Base-by-base conservation (phyloP, 129 eudicot genomes). In the Helianthus tuberosus region DNA sequence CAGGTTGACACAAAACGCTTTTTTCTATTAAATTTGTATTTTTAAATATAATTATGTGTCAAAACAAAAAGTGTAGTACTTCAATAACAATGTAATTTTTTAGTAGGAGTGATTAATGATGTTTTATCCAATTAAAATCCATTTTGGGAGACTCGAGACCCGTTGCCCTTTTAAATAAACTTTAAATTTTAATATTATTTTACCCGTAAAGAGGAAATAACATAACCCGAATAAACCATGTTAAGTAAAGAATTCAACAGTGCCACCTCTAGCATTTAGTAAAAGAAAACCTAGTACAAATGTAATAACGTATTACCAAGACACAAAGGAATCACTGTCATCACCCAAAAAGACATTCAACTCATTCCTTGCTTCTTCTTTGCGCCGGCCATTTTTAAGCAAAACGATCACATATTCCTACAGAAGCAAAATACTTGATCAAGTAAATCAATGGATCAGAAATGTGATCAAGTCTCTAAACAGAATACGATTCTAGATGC, bases 341-440 rank as follows among this genome's bases (percentile, higher is more conserved):
- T 94, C 98, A 23, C 96, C 98, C 83, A 94, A 73, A 85, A 94
- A 94, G 43, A 94, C 98, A 77, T 94, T 80, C 81, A 94, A 81
- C 83, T 94, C 98, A 64, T 76, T 88, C 83, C 76, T 88, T 44
- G 97, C 97, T 90, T 94, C 98, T 73, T 83, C 91, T 85, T 88
- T 93, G 73, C 91, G 82, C 82, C 97, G 76, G 13, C 98, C 98
- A 49, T 93, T 93, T 84, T 85, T 91, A 29, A 93, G 91, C 86
- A 93, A 76, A 36, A 93, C 98, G 27, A 93, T 93, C 73, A 94
- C 98, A 84, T 94, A 94, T 77, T 94, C 96, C 98, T 94, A 88
- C 82, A 89, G 54, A 74, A 66, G 62, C 36, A 79, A 49, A 74
- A 39, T 20, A 66, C 36, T 35, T 71, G 39, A 51, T 49, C 53